A percentile compares a stretch with the other conserved stretches of the same genome.
Conservation (phyloP, 2,329 filamentous ascomycete genomes). For the Plectosphaerella plurivora region DNA sequence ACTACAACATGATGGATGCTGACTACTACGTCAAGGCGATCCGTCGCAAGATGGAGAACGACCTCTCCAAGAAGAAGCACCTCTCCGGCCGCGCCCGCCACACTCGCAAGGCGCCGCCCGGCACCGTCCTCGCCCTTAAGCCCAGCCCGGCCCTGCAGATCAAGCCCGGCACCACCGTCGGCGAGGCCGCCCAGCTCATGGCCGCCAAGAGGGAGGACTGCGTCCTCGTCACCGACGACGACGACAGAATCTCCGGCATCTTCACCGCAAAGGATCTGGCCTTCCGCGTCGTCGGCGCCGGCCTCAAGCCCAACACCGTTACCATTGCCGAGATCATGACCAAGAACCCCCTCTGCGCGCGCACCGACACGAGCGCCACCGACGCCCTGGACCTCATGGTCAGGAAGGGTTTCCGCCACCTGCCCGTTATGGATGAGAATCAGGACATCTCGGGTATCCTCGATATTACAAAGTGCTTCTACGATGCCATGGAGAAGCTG, state of each 20-base stretch:
- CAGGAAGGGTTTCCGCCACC: conserved; percentile 91
- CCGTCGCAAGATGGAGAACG: conserved; percentile 91
- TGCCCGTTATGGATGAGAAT: conserved; percentile 99
- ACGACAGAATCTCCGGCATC: conserved; percentile 96
- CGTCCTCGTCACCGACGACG: conserved; percentile 94
- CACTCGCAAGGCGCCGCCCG: conserved; percentile 89
- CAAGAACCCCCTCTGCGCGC: conserved; percentile 95
- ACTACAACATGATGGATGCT: conserved; percentile 20
- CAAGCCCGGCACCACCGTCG: conserved; percentile 88
- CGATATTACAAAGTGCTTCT: conserved; percentile 99
- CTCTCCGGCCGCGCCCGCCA: conserved; percentile 72
- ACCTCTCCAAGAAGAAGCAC: conserved; percentile 96
- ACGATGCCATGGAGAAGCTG: conserved; percentile 99
- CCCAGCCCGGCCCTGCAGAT: conserved; percentile 96
- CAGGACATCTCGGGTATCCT: conserved; percentile 97
- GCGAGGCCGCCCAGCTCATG: conserved; percentile 97
- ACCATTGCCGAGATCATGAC: conserved; percentile 99
- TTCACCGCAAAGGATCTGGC: conserved; percentile 98
- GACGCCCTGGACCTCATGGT: conserved; percentile 98
- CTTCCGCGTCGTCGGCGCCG: conserved; percentile 90
- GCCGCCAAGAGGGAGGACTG: conserved; percentile 98
- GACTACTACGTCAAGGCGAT: conserved; percentile 66
- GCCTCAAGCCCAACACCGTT: conserved; percentile 81
- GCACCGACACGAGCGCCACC: conserved; percentile 96
- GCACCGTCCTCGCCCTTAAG: conserved; percentile 91